Percentiles rank a stretch among this genome's conserved stretches.
These are phyloP conservation scores for Myxozyma vanderwaltii DNA, from an alignment of 805 yeast species.

Conservation along the genomic window DNA sequence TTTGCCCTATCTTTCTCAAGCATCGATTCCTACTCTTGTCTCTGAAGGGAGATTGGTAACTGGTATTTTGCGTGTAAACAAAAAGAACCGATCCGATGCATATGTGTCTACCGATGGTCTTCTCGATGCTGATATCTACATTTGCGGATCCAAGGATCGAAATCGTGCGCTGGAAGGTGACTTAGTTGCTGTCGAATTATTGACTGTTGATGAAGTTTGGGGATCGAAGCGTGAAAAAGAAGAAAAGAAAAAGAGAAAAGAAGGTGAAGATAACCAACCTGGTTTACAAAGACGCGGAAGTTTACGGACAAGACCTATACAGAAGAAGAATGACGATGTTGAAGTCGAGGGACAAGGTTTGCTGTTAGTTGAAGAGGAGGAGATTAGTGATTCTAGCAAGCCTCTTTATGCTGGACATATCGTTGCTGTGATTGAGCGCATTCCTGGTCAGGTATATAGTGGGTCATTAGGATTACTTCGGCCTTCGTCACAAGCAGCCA, in stretches of 20 bases:
- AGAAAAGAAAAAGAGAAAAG: constrained; percentile 89
- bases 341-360: constrained; percentile 98
- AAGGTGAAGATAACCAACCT: constrained; percentile 50
- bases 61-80: constrained; percentile 90
- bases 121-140: constrained; percentile 93
- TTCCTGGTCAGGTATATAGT: constrained; percentile 93
- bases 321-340: constrained; percentile 96
- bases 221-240: constrained; percentile 93
- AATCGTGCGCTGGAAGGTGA: constrained; percentile 97
- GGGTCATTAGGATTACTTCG: constrained; percentile 87
- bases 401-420: constrained; percentile 98
- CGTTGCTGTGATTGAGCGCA: constrained; percentile 95
- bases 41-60: constrained; percentile 89
- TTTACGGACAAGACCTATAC: constrained; percentile 90
- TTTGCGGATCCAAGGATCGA: constrained; percentile 97
- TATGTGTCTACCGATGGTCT: constrained; percentile 97
- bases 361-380: constrained; percentile 90
- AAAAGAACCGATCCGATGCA: constrained; percentile 95
- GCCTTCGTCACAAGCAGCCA: constrained; percentile 92
- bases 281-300: constrained; percentile 79
- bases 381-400: constrained; percentile 85
- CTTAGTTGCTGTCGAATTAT: constrained; percentile 89
- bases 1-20: constrained; percentile 95
- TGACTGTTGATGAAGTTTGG: constrained; percentile 98
- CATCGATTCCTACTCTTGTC: constrained; percentile 83